Percentiles rank a stretch among this genome's conserved stretches.
phyloP scores from a whole-genome alignment of 1,284 basidiomycete species.

The Puccinia hordei region DNA sequence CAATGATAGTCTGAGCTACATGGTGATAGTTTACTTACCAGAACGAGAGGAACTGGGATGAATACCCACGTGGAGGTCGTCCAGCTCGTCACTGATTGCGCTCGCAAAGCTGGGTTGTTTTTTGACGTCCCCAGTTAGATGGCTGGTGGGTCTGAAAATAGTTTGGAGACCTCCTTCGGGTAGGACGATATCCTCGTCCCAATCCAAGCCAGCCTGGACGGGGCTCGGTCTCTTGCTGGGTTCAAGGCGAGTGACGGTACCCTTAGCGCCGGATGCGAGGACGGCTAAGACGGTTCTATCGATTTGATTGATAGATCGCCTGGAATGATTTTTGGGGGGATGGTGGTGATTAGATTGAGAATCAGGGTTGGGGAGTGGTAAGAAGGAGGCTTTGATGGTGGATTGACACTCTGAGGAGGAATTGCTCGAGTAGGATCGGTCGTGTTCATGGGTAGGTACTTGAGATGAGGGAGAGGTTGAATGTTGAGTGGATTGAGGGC shows the following conservation, averaged over 20 bases:
- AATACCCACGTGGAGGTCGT: constrained; percentile 14
- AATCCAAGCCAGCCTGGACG: constrained; percentile 46
- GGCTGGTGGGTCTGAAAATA: constrained; percentile 1
- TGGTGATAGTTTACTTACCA: background rate
- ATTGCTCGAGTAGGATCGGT: constrained; percentile 30
- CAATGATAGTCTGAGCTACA: background rate
- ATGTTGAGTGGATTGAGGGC: background rate
- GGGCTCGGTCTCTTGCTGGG: constrained; percentile 33
- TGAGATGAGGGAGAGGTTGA: background rate
- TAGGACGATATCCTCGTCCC: constrained; percentile 48
- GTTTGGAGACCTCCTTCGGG: constrained; percentile 30
- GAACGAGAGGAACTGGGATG: background rate
- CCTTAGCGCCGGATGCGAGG: constrained; percentile 43
- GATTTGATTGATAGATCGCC: constrained; percentile 24
- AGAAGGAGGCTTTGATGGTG: constrained; percentile 44
- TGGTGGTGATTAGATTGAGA: constrained; percentile 5
- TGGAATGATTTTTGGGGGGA: background rate
- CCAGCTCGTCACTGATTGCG: constrained; percentile 44
- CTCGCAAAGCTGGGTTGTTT: constrained; percentile 44
- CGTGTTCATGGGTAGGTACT: background rate
- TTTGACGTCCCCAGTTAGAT: constrained; percentile 10
- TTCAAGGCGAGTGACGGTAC: constrained; percentile 48
- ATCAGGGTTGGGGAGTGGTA: constrained; percentile 17
- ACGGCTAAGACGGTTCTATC: constrained; percentile 36
- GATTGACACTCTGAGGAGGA: constrained; percentile 49